Percentiles rank a stretch among this genome's conserved stretches.
Conservation (phyloP, 108 stramenopile species). For the Schizochytrium sp. region DNA sequence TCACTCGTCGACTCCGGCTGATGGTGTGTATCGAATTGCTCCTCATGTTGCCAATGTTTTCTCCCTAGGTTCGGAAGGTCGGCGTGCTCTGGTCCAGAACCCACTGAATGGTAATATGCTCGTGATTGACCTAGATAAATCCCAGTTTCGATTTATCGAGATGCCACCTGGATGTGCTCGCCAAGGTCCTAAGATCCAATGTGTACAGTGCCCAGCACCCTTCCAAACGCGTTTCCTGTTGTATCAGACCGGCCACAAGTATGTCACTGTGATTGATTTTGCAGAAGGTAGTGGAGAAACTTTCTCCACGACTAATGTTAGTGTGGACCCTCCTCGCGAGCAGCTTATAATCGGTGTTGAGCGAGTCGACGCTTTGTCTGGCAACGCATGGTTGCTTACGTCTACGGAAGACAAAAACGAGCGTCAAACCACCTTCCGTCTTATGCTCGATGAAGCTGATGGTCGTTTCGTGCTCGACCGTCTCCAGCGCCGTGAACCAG, state of each 20-base stretch:
- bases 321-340: slow-evolving; percentile 23
- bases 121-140: not conserved
- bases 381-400: slow-evolving; percentile 44
- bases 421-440: slow-evolving; percentile 17
- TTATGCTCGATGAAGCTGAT: slow-evolving; percentile 10
- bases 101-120: slow-evolving; percentile 54
- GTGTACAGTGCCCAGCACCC: slow-evolving; percentile 52
- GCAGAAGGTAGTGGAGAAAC: not conserved
- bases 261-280: slow-evolving; percentile 32
- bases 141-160: not conserved
- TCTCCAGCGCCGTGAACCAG: slow-evolving; percentile 18
- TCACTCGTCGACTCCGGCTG: slow-evolving; percentile 35
- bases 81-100: slow-evolving; percentile 26
- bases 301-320: slow-evolving; percentile 1
- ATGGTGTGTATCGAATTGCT: slow-evolving; percentile 39
- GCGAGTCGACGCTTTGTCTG: slow-evolving; percentile 18
- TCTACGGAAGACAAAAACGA: not conserved
- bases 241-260: slow-evolving; percentile 16
- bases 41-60: slow-evolving; percentile 21
- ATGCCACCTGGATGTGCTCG: slow-evolving; percentile 9
- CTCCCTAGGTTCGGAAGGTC: not conserved
- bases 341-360: slow-evolving; percentile 43
- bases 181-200: slow-evolving; percentile 47
- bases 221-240: slow-evolving; percentile 5
- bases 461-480: slow-evolving; percentile 37